Evolutionary conservation across 169 alveolate species (phyloP).

Genomic region (Eimeria tenella): DNA sequence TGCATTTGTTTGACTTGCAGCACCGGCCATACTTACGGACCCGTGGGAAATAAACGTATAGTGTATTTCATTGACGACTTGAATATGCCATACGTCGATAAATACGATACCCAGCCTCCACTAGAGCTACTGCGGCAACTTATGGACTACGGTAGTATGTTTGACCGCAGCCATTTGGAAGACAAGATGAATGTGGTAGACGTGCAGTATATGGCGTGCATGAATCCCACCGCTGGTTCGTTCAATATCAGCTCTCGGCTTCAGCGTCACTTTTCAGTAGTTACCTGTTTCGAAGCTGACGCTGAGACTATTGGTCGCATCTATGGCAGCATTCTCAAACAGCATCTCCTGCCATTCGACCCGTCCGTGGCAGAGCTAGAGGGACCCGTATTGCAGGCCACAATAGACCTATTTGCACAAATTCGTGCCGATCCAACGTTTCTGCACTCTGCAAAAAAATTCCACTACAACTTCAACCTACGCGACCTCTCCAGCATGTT

Average conservation of each 20-base stretch:
- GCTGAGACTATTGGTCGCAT: slow-evolving; percentile 90
- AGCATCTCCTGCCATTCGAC: slow-evolving; percentile 93
- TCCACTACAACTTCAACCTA: slow-evolving; percentile 97
- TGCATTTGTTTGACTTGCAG: slow-evolving; percentile 61
- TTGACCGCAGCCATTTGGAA: slow-evolving; percentile 81
- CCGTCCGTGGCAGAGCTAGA: slow-evolving; percentile 86
- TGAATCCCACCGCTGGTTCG: slow-evolving; percentile 96
- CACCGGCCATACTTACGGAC: slow-evolving; percentile 95
- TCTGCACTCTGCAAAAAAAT: slow-evolving; percentile 95
- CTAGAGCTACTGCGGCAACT: slow-evolving; percentile 95
- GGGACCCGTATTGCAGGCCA: slow-evolving; percentile 90
- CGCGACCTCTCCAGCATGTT: slow-evolving; percentile 94
- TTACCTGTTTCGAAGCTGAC: slow-evolving; percentile 92
- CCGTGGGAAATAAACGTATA: slow-evolving; percentile 93
- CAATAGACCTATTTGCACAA: slow-evolving; percentile 88
- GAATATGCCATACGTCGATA: slow-evolving; percentile 96
- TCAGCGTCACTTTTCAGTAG: slow-evolving; percentile 94
- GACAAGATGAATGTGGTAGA: slow-evolving; percentile 95
- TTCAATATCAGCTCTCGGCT: slow-evolving; percentile 94
- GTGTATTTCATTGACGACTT: slow-evolving; percentile 96
- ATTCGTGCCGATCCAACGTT: slow-evolving; percentile 77
- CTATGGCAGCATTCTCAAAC: slow-evolving; percentile 90
- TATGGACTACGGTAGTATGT: slow-evolving; percentile 86
- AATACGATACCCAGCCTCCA: slow-evolving; percentile 97
- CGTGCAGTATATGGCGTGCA: slow-evolving; percentile 95